Percentiles rank a stretch among this genome's conserved stretches.
phyloP scores from a whole-genome alignment of 495 filamentous ascomycete species.

The Venustampulla echinocandica region DNA sequence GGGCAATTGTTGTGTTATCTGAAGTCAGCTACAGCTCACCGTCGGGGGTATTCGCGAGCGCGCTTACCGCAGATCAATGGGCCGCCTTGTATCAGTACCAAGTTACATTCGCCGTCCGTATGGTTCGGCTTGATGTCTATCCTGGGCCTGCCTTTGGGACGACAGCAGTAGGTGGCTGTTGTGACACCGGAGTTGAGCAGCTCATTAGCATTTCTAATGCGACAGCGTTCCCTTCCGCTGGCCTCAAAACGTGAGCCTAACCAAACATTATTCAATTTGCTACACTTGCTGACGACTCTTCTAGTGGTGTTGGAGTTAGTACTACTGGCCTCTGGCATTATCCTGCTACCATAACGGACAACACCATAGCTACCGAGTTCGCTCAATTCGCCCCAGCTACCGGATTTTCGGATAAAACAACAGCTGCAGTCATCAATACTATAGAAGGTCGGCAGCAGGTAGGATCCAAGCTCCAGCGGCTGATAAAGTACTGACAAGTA shows the following conservation, averaged over 20 bases:
- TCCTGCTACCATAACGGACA: conserved; percentile 45
- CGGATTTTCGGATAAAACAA: conserved; percentile 22
- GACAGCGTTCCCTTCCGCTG: conserved; percentile 41
- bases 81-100: conserved; percentile 48
- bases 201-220: conserved; percentile 39
- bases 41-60: conserved; percentile 36
- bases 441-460: conserved; percentile 45
- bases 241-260: conserved; percentile 34
- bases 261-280: neutral
- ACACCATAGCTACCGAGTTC: conserved; percentile 43
- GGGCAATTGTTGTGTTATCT: conserved; percentile 47
- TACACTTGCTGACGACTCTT: neutral
- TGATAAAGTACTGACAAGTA: conserved; percentile 29
- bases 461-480: conserved; percentile 29
- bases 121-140: conserved; percentile 52
- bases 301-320: conserved; percentile 35
- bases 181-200: conserved; percentile 41
- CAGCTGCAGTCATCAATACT: conserved; percentile 52
- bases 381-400: conserved; percentile 39
- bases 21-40: conserved; percentile 46
- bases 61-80: conserved; percentile 49
- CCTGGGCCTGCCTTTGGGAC: conserved; percentile 44
- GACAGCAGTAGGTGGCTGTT: conserved; percentile 36
- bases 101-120: conserved; percentile 46
- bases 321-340: conserved; percentile 50